Evolutionary conservation across 768 basidiomycete genomes (phyloP).

Genomic region (Pulveroboletus sp.): DNA sequence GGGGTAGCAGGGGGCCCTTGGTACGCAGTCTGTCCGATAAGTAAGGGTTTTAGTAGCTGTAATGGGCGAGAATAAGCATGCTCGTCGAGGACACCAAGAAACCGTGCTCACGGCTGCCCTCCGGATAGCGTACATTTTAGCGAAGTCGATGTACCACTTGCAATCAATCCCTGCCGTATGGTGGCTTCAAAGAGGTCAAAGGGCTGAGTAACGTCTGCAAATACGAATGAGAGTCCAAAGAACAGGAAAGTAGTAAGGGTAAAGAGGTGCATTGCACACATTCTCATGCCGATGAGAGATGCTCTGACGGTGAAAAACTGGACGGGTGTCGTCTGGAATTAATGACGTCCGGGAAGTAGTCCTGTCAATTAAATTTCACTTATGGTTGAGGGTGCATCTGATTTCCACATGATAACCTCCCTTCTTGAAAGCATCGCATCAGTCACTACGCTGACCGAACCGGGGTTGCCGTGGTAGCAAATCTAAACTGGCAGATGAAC

Average conservation of each 20-base stretch:
- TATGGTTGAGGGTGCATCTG: neutral
- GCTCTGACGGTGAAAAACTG: too few relatives aligned
- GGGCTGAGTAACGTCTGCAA: constrained; percentile 6
- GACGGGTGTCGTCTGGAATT: too few relatives aligned
- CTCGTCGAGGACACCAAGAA: too few relatives aligned
- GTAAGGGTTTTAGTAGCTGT: constrained; percentile 16
- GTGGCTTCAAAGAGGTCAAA: constrained; percentile 14
- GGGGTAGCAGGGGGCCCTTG: constrained; percentile 11
- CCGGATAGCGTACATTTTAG: constrained; percentile 16
- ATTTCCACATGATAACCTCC: neutral
- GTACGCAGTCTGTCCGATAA: constrained; percentile 15
- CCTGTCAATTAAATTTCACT: too few relatives aligned
- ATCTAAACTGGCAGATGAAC: too few relatives aligned
- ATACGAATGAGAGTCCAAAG: constrained; percentile 4
- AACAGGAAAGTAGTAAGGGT: constrained; percentile 4
- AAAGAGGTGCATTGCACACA: constrained; percentile 6
- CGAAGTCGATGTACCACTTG: constrained; percentile 11
- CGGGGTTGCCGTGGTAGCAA: too few relatives aligned
- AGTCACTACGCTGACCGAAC: too few relatives aligned
- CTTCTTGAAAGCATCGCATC: too few relatives aligned
- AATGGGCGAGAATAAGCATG: neutral
- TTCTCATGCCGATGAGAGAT: neutral
- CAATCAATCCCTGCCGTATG: constrained; percentile 8
- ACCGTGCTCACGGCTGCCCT: constrained; percentile 10
- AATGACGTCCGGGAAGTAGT: too few relatives aligned